Conservation (phyloP, 495 filamentous ascomycete species). For the Talaromyces borbonicus region DNA sequence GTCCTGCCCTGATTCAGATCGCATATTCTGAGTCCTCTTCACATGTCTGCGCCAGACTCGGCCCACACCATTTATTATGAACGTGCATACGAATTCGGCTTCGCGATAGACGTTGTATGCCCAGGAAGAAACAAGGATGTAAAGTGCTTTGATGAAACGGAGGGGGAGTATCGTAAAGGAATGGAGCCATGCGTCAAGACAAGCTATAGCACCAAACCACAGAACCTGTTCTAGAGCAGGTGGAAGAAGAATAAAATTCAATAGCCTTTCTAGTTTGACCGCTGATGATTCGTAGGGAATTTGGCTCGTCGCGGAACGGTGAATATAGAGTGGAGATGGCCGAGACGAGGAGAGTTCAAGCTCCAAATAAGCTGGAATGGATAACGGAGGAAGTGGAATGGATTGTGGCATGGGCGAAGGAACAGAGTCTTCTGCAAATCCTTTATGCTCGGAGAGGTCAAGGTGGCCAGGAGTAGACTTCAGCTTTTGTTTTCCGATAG, state of each 20-base stretch:
- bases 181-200: constrained; percentile 94
- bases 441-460: constrained; percentile 24
- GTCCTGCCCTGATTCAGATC: neutral
- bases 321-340: constrained; percentile 82
- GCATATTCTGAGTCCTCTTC: constrained; percentile 18
- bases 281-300: constrained; percentile 92
- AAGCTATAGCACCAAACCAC: constrained; percentile 79
- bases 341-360: constrained; percentile 74
- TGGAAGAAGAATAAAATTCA: constrained; percentile 79
- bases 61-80: constrained; percentile 65
- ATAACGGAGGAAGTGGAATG: constrained; percentile 75
- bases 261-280: constrained; percentile 87
- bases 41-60: constrained; percentile 62
- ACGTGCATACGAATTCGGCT: constrained; percentile 52
- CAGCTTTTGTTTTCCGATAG: constrained; percentile 27
- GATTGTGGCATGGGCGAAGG: constrained; percentile 58
- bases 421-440: constrained; percentile 24
- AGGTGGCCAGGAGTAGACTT: constrained; percentile 19
- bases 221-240: constrained; percentile 76
- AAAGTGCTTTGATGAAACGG: constrained; percentile 74
- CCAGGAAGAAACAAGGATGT: constrained; percentile 69
- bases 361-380: constrained; percentile 79
- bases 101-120: constrained; percentile 53
- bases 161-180: constrained; percentile 91
- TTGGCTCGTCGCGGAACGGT: constrained; percentile 60